Base-by-base conservation (phyloP, 2,329 filamentous ascomycete genomes). In the Aureobasidium sp. region DNA sequence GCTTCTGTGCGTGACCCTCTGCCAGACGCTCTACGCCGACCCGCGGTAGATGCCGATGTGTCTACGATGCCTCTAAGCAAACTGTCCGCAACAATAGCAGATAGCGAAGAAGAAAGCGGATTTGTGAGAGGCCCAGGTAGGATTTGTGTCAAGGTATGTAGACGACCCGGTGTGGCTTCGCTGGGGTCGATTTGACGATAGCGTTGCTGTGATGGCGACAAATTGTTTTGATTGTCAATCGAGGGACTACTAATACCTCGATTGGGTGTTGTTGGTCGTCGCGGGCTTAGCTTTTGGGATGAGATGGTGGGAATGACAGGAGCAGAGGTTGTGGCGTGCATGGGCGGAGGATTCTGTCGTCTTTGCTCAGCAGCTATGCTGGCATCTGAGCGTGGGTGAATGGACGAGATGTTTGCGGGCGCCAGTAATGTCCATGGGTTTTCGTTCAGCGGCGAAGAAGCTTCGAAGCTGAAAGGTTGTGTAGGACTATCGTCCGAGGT, bases 21-120 rank as follows among this genome's bases (percentile, higher is more conserved):
- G 27, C 57, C 44, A 41, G 52, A 55, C 3, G 21, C n/a, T 25
- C 45, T 39, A 9, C 57, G 57, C 1, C 57, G 34, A 3, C 34
- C n/a, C 21, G 21, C 21, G 29, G n/a, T 25, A 47, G 60, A 37
- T n/a, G 67, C 65, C 10, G 65, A 63, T 21, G 62, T 64, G 13
- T 71, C 54, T 21, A 58, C 69, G 21, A 82, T 76, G 15, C 83
- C 81, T 16, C 83, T 80, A n/a, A 84, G 79, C 30, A 87, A 75
- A 27, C 84, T 81, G 65, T 88, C 85, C 9, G 85, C 85, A 6
- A 88, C 83, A 52, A 88, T 81, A 1, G 82, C 85, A 15, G 79
- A 83, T 16, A 89, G 76, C 0, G 81, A 81, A 1, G 79, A 81
- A 2, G 81, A 85, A 1, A 88, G 75, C 0, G 86, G 84, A 34